A percentile compares a stretch with the other conserved stretches of the same genome.
These are phyloP conservation scores for Cyberlindnera suaveolens DNA, from an alignment of 805 yeast species.

Conservation along the genomic window DNA sequence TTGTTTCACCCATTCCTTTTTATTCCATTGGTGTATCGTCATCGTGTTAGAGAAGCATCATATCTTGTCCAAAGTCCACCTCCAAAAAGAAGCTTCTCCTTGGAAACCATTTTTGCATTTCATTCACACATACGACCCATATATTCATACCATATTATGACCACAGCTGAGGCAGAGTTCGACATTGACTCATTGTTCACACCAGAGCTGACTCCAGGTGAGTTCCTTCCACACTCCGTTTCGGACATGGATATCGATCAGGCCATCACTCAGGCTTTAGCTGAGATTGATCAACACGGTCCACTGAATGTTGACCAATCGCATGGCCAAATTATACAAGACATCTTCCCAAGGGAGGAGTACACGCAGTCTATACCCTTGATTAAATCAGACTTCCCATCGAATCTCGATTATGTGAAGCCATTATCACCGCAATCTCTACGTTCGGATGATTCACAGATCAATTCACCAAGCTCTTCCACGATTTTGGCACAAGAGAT, in stretches of 20 bases:
- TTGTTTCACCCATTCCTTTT: too few relatives aligned
- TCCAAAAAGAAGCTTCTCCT: too few relatives aligned
- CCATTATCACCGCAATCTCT: constrained; percentile 33
- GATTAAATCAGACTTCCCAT: neutral
- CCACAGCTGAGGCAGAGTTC: constrained; percentile 3
- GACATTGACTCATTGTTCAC: constrained; percentile 10
- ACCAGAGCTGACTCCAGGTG: neutral
- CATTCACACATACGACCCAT: neutral
- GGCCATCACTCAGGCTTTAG: constrained; percentile 11
- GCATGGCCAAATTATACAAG: neutral
- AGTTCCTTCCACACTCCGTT: neutral
- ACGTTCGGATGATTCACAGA: constrained; percentile 24
- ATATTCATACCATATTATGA: neutral
- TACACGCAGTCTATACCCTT: neutral
- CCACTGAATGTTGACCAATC: neutral
- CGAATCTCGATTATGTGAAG: neutral
- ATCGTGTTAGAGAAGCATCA: too few relatives aligned
- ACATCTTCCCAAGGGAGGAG: neutral
- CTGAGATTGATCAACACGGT: constrained; percentile 8
- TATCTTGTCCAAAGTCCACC: too few relatives aligned
- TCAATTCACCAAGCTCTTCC: constrained; percentile 13
- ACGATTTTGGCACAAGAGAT: neutral
- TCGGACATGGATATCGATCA: constrained; percentile 7
- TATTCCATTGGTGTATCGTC: too few relatives aligned
- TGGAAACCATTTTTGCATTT: neutral